phyloP scores from a whole-genome alignment of 202 grass and related monocot species.

The Panicum hallii region DNA sequence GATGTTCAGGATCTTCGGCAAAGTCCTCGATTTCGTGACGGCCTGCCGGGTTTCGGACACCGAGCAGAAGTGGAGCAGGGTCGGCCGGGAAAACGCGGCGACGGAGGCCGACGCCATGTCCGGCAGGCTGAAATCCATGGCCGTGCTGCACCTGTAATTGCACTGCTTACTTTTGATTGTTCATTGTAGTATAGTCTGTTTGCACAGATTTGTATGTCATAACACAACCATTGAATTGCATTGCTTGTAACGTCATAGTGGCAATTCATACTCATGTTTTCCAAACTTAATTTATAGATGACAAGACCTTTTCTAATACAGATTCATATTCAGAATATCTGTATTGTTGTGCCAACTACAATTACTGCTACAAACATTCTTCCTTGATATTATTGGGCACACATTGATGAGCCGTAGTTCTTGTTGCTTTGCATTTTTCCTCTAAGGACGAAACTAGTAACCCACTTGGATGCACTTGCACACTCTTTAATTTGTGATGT shows the following conservation, averaged over 20 bases:
- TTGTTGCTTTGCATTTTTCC: constrained; percentile 3
- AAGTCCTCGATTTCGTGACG: constrained; percentile 88
- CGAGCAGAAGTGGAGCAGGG: constrained; percentile 62
- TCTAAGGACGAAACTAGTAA: background rate
- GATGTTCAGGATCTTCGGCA: constrained; percentile 97
- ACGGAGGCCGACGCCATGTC: constrained; percentile 74
- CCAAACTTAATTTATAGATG: constrained; percentile 7
- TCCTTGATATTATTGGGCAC: background rate
- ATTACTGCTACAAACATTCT: background rate
- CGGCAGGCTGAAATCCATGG: constrained; percentile 79
- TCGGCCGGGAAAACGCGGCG: constrained; percentile 60
- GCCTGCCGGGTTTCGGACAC: constrained; percentile 55
- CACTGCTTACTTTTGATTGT: background rate
- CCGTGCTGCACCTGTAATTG: constrained; percentile 60
- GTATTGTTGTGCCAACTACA: background rate
- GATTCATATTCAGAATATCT: background rate
- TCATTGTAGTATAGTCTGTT: background rate
- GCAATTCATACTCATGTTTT: constrained; percentile 18
- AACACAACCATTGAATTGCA: constrained; percentile 18
- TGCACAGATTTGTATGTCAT: constrained; percentile 37
- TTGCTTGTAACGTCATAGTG: constrained; percentile 28
- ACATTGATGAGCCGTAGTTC: background rate
- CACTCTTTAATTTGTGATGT: background rate
- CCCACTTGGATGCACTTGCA: constrained; percentile 24
- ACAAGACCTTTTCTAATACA: background rate